Percentiles rank a stretch among this genome's conserved stretches.
These are phyloP conservation scores for Candida gorgasii DNA, from an alignment of 805 yeast species.

Conservation along the genomic window DNA sequence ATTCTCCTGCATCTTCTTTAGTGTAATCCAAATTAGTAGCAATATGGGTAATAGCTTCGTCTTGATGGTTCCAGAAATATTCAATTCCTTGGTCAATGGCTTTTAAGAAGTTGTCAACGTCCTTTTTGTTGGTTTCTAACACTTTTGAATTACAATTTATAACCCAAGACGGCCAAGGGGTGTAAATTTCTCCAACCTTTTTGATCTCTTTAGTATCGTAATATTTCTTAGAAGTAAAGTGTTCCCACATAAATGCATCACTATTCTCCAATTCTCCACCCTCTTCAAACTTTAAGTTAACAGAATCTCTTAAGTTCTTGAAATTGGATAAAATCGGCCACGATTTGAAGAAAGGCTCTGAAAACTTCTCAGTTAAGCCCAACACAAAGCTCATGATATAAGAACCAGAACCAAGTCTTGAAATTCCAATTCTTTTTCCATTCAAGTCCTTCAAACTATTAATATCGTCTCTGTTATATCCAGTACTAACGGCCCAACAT, in stretches of 20 bases:
- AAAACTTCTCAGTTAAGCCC: slow-evolving; percentile 60
- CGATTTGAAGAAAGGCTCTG: slow-evolving; percentile 48
- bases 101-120: slow-evolving; percentile 41
- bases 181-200: slow-evolving; percentile 81
- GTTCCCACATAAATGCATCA: slow-evolving; percentile 96
- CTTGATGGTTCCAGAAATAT: slow-evolving; percentile 59
- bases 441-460: slow-evolving; percentile 52
- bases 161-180: slow-evolving; percentile 98
- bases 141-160: slow-evolving; percentile 52
- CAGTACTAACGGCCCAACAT: slow-evolving; percentile 89
- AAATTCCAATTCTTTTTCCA: slow-evolving; percentile 70
- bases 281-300: slow-evolving; percentile 47
- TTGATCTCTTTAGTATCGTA: slow-evolving; percentile 80
- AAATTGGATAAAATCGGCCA: slow-evolving; percentile 67
- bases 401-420: slow-evolving; percentile 89
- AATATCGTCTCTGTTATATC: slow-evolving; percentile 58
- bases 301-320: slow-evolving; percentile 76
- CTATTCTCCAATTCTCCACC: slow-evolving; percentile 35
- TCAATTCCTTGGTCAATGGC: slow-evolving; percentile 67
- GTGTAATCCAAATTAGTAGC: slow-evolving; percentile 71
- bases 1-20: slow-evolving; percentile 71
- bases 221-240: slow-evolving; percentile 84
- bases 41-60: slow-evolving; percentile 68
- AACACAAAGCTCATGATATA: slow-evolving; percentile 88
- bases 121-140: slow-evolving; percentile 25